phyloP scores from a whole-genome alignment of 192 early-diverging fungal species.

The Gryganskiella cystojenkinii region DNA sequence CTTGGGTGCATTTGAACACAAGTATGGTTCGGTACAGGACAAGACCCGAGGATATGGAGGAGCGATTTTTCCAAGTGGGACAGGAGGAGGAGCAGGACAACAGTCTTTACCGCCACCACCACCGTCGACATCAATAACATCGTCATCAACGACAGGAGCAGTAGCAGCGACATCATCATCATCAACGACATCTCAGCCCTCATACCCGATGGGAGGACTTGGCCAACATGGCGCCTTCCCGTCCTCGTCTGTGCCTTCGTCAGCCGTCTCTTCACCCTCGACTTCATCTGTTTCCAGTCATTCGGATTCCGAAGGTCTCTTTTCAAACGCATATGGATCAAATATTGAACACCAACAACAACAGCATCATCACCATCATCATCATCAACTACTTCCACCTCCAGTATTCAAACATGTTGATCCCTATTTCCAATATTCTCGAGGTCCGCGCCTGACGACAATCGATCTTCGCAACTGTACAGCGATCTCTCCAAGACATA shows the following conservation, averaged over 20 bases:
- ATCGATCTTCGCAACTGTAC: slow-evolving; percentile 32
- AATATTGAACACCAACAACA: too few species aligned
- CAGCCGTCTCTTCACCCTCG: slow-evolving; percentile 29
- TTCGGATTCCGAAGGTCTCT: slow-evolving; percentile 3
- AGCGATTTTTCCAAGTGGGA: background rate
- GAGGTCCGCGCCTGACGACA: too few species aligned
- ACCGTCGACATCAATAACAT: background rate
- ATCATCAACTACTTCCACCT: background rate
- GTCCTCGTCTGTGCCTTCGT: background rate
- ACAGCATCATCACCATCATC: background rate
- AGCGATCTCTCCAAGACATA: slow-evolving; percentile 6
- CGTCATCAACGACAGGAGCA: background rate
- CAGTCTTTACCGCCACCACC: background rate
- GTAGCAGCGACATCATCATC: slow-evolving; percentile 8
- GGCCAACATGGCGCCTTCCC: background rate
- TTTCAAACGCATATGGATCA: too few species aligned
- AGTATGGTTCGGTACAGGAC: background rate
- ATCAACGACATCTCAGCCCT: background rate
- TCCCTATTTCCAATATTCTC: too few species aligned
- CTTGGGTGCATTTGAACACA: slow-evolving; percentile 8
- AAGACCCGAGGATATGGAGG: background rate
- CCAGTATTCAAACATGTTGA: too few species aligned
- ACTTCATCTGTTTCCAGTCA: slow-evolving; percentile 27
- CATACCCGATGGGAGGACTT: too few species aligned
- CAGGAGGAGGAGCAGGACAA: background rate